Base-by-base conservation (phyloP, 2,329 filamentous ascomycete species). In the Xylaria sp. region DNA sequence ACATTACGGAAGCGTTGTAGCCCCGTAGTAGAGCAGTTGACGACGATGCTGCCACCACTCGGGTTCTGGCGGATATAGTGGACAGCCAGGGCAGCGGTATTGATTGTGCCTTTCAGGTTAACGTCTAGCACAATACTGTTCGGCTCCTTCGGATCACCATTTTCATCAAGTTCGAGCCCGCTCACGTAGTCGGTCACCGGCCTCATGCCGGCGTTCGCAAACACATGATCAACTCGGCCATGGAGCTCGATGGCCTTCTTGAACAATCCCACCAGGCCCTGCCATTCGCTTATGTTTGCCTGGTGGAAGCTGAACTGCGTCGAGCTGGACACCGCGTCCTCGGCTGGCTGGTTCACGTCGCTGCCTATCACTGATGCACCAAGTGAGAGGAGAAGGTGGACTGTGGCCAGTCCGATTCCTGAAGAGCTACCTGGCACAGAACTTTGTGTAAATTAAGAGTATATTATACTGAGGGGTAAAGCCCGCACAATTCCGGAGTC, bases 191-290 rank as follows among this genome's bases (percentile, higher is more conserved):
- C 76, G 2, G 80, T 79, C 3, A 79, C 79, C 9, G 83, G 82
- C 0, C 78, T 79, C 34, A 89, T 78, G 18, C 88, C 88, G 0
- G 88, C 88, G 70, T 90, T 90, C 61, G 91, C 89, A 74, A 94
- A 93, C 7, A 93, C 92, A 76, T 92, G 87, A 50, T 92, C 92
- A 68, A 95, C 87, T 69, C 93, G 91, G 74, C 94, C 92, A 70
- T 92, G 87, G 60, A 92, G 89, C 12, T 82, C 77, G 65, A 83
- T 81, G 1, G 85, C 78, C 63, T 80, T 76, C 63, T 84, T 83
- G 79, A 89, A 90, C 12, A 89, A 79, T 0, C 78, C 76, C 13
- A 81, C 76, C 9, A 88, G 80, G 8, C 85, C 82, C 3, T 76
- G 69, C 87, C 87, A 89, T 18, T 78, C 75, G 1, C 81, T 78